Base-by-base conservation (phyloP, 2,329 filamentous ascomycete genomes). In the Botrytis byssoidea region DNA sequence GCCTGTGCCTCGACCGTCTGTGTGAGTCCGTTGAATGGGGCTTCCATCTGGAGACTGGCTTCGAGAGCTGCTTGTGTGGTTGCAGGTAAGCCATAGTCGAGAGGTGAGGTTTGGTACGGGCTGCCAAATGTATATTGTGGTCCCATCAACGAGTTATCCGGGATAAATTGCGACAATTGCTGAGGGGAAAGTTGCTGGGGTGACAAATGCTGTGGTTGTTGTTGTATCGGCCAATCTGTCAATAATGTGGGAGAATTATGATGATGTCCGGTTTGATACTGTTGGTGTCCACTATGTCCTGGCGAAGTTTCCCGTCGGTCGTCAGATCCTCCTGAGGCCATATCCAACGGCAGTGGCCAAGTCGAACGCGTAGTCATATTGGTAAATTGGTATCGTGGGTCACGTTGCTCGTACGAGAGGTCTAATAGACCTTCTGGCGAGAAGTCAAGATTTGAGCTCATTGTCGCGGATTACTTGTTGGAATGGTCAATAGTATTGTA, bases 1-100 rank as follows among this genome's bases (percentile, higher is more conserved):
- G 87, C 83, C 68, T 88, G 88, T n/a, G 85, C 82, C 73, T 88
- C 86, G 63, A 89, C 87, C 77, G 89, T 86, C 61, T 88, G 84
- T 46, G 87, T 85, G 81, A 91, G 86, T 74, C 84, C 83, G 78
- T 82, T 84, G 83, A 92, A 94, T 6, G 89, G 84, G 51, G 88
- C 86, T 74, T 92, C 91, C 79, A 94, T 85, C 73, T 85, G 84
- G 76, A 90, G 85, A 75, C 83, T 82, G 25, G 89, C 84, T 76
- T 90, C 89, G 75, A 93, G 85, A 57, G 89, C 85, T 48, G 88
- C 87, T 79, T 93, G 91, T 12, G 84, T 83, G 12, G 89, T 88
- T 12, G 90, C 44, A 77, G 77, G 69, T 81, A 81, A 57, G 64
- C 63, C 71, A 69, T 72, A 72, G 40, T 81, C 80, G 57, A 81